Conservation (phyloP, 202 grass and related monocot genomes). For the Carex sylvatica region DNA sequence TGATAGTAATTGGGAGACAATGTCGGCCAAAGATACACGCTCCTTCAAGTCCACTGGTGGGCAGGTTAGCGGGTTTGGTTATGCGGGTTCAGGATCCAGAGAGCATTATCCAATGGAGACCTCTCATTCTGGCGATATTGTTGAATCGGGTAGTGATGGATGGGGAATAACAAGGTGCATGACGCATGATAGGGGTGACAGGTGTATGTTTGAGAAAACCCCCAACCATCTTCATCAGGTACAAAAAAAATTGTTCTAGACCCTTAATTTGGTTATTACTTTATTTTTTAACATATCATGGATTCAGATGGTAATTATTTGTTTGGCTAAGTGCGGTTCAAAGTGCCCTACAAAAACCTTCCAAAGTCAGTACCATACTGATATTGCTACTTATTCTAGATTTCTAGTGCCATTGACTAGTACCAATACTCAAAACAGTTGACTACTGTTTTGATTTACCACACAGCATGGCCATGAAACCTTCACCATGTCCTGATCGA, state of each 20-base stretch:
- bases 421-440: not conserved
- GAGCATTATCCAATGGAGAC: not conserved
- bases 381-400: not conserved
- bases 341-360: not conserved
- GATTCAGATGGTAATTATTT: not conserved
- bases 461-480: too few species aligned
- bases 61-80: constrained; percentile 23
- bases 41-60: constrained; percentile 26
- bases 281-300: not conserved
- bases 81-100: not conserved
- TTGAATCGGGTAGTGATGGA: constrained; percentile 6
- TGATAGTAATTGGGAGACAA: constrained; percentile 32
- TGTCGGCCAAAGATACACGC: constrained; percentile 28
- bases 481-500: not conserved
- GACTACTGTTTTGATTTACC: not conserved
- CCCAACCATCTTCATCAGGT: constrained; percentile 5
- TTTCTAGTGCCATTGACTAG: not conserved
- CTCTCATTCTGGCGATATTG: not conserved
- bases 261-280: not conserved
- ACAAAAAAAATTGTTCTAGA: not conserved
- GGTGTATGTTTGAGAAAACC: not conserved
- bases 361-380: too few species aligned
- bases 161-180: constrained; percentile 4
- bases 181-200: constrained; percentile 6
- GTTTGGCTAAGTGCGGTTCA: not conserved